Percentiles rank a stretch among this genome's conserved stretches.
Conservation (phyloP, 2,329 filamentous ascomycete genomes). For the Achaetomium macrosporum region DNA sequence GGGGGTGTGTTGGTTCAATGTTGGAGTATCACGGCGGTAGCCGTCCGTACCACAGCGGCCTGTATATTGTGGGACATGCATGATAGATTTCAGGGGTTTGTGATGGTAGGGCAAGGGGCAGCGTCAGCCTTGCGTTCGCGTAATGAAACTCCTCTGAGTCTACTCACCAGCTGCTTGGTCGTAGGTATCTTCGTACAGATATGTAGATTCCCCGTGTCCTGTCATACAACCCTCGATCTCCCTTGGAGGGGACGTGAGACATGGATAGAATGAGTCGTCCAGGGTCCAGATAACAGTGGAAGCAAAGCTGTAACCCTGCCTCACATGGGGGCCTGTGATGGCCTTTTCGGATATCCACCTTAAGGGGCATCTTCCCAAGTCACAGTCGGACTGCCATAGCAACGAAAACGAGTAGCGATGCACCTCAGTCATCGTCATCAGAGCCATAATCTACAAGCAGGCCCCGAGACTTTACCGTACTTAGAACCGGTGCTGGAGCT, state of each 20-base stretch:
- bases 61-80: slow-evolving; percentile 6
- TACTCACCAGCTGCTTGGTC: too few species aligned
- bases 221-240: too few species aligned
- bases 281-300: too few species aligned
- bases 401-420: not conserved
- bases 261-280: too few species aligned
- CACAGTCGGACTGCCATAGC: too few species aligned
- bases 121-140: not conserved
- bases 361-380: too few species aligned
- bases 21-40: slow-evolving; percentile 8
- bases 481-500: not conserved
- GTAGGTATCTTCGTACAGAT: too few species aligned
- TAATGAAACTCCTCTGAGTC: slow-evolving; percentile 3
- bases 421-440: slow-evolving; percentile 18
- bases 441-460: slow-evolving; percentile 24
- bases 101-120: not conserved
- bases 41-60: not conserved
- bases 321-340: too few species aligned
- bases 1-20: not conserved
- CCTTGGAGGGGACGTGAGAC: too few species aligned
- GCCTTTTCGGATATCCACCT: too few species aligned
- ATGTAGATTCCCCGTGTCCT: too few species aligned
- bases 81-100: slow-evolving; percentile 1
- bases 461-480: slow-evolving; percentile 14
- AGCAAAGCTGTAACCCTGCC: too few species aligned